Evolutionary conservation across 306 rosid genomes (phyloP), one percentile per base, ranked within the genome.

Genomic region (Boehmeria nivea): DNA sequence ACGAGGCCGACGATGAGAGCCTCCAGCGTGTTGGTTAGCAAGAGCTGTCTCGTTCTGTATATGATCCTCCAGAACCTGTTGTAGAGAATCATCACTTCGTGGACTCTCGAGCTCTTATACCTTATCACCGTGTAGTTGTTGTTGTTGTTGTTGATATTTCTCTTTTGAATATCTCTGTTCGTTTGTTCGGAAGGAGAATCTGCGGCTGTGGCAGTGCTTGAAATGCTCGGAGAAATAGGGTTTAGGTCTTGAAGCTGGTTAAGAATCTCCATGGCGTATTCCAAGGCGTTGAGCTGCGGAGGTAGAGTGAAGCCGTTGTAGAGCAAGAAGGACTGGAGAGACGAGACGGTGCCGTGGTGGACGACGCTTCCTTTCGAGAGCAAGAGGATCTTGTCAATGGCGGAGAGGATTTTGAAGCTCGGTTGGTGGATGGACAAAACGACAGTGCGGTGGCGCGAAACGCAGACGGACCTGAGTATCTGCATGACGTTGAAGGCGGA

Each of bases 381-480:
- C 65, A 91, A 13, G 13, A 91, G 68, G 60, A 91, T 75, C 38
- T 64, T 72, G 43, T 84, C 95, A 51, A 87, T 83, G 55, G 74
- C 56, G 1, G 98, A 84, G 64, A 84, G 78, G 59, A 91, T 84
- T 67, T 81, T 85, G 75, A 82, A 78, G 64, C 93, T 91, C 0
- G 98, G 98, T 47, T 91, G 98, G 63, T 91, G 95, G 56, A 91
- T 91, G 0, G 98, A 91, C 16, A 91, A 71, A 9, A 91, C 59
- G 47, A 87, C 71, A 0, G 98, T 91, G 43, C 96, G 76, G 48
- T 77, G 63, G 5, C 86, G 75, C 1, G 94, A 66, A 22, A 67
- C 67, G 36, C 83, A 85, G 8, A 83, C 74, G 27, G 94, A 77
- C 56, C 77, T 87, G 3, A 91, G 81, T 12, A 83, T 82, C 21